Percentiles rank a stretch among this genome's conserved stretches.
Evolutionary conservation across 768 basidiomycete species (phyloP).

Genomic region (Candolleomyces aberdarensis): DNA sequence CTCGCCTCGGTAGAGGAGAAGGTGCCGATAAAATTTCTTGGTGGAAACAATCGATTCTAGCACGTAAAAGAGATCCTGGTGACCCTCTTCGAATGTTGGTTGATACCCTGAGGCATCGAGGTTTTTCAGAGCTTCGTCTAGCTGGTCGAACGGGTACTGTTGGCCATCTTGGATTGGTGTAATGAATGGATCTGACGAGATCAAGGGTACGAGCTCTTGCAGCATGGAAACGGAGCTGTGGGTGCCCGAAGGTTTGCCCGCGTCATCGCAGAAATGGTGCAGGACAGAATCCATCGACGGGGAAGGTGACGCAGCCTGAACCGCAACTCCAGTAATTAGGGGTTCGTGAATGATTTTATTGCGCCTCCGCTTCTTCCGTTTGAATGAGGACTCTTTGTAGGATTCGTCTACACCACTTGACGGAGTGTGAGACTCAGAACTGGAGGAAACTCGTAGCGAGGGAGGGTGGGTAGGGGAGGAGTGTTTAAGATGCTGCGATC

Average conservation of each 20-base stretch:
- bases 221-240: background rate
- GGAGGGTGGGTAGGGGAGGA: no score
- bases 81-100: no score
- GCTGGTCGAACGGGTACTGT: background rate
- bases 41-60: no score
- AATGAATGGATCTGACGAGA: background rate
- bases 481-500: no score
- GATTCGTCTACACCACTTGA: no score
- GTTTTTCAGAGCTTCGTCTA: background rate
- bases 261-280: background rate
- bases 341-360: background rate
- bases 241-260: background rate
- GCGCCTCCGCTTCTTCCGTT: no score
- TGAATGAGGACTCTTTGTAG: no score
- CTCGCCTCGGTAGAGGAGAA: no score
- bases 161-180: background rate
- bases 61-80: no score
- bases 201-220: background rate
- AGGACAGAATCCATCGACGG: background rate
- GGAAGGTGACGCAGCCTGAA: background rate
- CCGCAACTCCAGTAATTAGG: background rate
- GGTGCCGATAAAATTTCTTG: no score
- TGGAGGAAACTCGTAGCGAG: no score
- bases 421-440: no score
- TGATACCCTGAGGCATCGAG: background rate